phyloP scores from a whole-genome alignment of 306 rosid species.

The Dryas drummondii region DNA sequence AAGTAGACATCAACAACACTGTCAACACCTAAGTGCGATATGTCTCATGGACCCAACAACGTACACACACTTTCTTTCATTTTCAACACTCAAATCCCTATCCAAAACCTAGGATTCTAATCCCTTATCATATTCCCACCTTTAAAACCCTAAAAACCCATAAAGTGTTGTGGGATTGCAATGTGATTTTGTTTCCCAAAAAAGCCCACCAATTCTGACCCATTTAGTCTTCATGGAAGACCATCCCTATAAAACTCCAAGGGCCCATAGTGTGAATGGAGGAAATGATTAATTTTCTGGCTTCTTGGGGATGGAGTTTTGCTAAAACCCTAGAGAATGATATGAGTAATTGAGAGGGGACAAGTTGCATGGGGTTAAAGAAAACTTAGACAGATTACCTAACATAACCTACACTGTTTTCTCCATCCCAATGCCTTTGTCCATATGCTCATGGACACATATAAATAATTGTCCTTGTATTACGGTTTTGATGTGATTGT shows the following conservation, averaged over 20 bases:
- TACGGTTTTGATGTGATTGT: conserved; percentile 7
- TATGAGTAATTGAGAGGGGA: conserved; percentile 26
- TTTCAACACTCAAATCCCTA: conserved; percentile 26
- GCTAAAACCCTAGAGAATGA: conserved; percentile 36
- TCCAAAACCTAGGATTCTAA: conserved; percentile 64
- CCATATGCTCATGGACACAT: conserved; percentile 42
- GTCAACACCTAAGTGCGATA: conserved; percentile 13
- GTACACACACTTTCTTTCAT: conserved; percentile 14
- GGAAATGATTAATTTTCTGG: conserved; percentile 37
- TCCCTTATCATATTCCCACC: conserved; percentile 5
- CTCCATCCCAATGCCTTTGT: conserved; percentile 49
- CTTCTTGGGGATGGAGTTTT: conserved; percentile 65
- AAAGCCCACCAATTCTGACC: conserved; percentile 24
- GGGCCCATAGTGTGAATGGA: conserved; percentile 34
- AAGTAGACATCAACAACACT: conserved; percentile 39
- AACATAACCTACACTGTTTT: conserved; percentile 35
- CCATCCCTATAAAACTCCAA: conserved; percentile 17
- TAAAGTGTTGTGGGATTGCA: background rate
- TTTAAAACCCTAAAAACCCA: conserved; percentile 18
- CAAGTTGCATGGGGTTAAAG: conserved; percentile 43
- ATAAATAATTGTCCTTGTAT: conserved; percentile 25
- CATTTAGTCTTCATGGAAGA: conserved; percentile 24
- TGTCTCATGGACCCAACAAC: conserved; percentile 25
- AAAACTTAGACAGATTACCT: conserved; percentile 42
- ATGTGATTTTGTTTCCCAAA: conserved; percentile 39